Percentiles rank a stretch among this genome's conserved stretches.
phyloP scores from a whole-genome alignment of 2,329 filamentous ascomycete genomes.

The Ophidiomyces ophidiicola region DNA sequence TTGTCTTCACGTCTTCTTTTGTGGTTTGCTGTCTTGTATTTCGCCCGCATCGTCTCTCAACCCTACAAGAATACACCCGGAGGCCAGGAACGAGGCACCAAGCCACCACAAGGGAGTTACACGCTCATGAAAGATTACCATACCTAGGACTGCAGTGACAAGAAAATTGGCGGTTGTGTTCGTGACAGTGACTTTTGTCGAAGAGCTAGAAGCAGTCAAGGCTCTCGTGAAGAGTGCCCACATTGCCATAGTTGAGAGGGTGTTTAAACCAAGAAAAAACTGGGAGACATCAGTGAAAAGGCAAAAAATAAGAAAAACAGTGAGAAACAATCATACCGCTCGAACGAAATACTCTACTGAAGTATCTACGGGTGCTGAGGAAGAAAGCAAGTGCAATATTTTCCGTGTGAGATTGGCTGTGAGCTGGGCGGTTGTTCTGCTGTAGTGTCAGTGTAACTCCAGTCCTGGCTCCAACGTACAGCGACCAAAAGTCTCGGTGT shows the following conservation, averaged over 20 bases:
- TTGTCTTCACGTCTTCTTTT: too few relatives aligned
- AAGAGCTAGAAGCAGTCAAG: conserved; percentile 47
- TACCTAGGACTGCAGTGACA: conserved; percentile 47
- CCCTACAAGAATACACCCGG: conserved; percentile 52
- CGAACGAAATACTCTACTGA: conserved; percentile 40
- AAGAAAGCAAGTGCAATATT: conserved; percentile 36
- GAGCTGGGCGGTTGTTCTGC: conserved; percentile 48
- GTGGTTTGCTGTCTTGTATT: conserved; percentile 6
- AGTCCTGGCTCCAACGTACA: too few relatives aligned
- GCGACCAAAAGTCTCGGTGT: too few relatives aligned
- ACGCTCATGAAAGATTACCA: conserved; percentile 45
- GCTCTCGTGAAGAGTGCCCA: conserved; percentile 54
- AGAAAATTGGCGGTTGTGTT: conserved; percentile 55
- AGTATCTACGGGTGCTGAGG: conserved; percentile 25
- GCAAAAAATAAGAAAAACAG: not conserved
- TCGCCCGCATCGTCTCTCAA: conserved; percentile 39
- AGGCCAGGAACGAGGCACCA: conserved; percentile 47
- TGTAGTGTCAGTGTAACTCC: conserved; percentile 1
- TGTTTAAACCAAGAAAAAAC: conserved; percentile 50
- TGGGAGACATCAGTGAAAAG: conserved; percentile 18
- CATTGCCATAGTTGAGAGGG: conserved; percentile 52
- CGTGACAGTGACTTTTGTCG: conserved; percentile 51
- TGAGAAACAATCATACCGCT: conserved; percentile 35
- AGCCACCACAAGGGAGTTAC: conserved; percentile 50
- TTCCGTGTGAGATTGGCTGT: conserved; percentile 41